phyloP scores from a whole-genome alignment of 345 rosid genomes.

The Garcia nutans region DNA sequence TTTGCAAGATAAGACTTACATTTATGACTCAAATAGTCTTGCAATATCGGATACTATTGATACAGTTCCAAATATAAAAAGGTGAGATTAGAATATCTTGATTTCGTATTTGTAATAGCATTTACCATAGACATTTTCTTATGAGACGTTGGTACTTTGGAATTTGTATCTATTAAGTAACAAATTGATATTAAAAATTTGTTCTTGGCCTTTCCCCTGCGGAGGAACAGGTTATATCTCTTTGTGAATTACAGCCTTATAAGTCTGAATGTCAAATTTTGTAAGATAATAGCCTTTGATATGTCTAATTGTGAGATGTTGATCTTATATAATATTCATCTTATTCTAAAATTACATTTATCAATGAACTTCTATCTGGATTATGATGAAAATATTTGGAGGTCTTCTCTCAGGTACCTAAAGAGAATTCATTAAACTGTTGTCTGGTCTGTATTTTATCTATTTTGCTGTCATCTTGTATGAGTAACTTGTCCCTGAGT shows the following conservation, averaged over 20 bases:
- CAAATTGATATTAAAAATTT: neutral
- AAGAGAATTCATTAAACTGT: neutral
- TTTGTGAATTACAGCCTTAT: neutral
- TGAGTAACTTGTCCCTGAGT: neutral
- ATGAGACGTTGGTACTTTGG: neutral
- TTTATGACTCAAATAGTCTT: slow-evolving; percentile 70
- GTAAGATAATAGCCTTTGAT: neutral
- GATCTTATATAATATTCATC: neutral
- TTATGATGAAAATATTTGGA: neutral
- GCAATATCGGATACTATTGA: slow-evolving; percentile 71
- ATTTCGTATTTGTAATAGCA: neutral
- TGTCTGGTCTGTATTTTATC: neutral
- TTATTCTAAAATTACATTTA: neutral
- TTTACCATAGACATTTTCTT: neutral
- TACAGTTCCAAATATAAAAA: slow-evolving; percentile 76
- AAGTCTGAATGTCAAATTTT: neutral
- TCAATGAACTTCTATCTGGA: neutral
- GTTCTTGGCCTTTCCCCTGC: neutral
- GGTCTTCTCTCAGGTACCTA: neutral
- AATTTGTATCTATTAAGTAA: neutral
- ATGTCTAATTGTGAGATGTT: neutral
- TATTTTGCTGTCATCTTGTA: neutral
- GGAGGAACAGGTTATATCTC: neutral
- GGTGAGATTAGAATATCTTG: slow-evolving; percentile 38
- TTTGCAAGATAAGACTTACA: slow-evolving; percentile 73